Percentiles rank a stretch among this genome's conserved stretches.
These are phyloP conservation scores for Ophiostoma sp. DNA, from an alignment of 2,329 filamentous ascomycete species.

Conservation along the genomic window DNA sequence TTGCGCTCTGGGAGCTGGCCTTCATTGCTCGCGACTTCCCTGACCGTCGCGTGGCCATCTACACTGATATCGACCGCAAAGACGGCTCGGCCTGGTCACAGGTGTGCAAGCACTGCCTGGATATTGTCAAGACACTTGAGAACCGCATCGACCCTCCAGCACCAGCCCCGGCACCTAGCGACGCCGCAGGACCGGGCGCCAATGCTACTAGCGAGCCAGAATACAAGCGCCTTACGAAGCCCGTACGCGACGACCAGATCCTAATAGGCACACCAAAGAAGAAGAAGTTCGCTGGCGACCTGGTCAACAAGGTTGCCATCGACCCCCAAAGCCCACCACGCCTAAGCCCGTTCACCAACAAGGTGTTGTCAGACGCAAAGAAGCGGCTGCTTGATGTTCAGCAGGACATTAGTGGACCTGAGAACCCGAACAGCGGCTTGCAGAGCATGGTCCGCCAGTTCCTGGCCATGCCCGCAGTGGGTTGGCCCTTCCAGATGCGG, in stretches of 20 bases:
- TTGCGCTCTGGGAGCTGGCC: slow-evolving; percentile 86
- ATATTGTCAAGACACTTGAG: slow-evolving; percentile 62
- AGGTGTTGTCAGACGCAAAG: slow-evolving; percentile 43
- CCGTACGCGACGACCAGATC: slow-evolving; percentile 43
- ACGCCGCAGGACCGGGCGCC: slow-evolving; percentile 25
- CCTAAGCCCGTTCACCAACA: slow-evolving; percentile 48
- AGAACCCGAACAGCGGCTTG: slow-evolving; percentile 46
- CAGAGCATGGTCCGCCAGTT: slow-evolving; percentile 43
- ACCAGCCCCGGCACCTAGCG: slow-evolving; percentile 31
- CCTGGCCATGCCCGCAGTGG: slow-evolving; percentile 48
- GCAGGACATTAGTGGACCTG: slow-evolving; percentile 46
- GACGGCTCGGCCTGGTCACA: slow-evolving; percentile 79
- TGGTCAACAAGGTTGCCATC: slow-evolving; percentile 40
- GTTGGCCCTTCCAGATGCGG: slow-evolving; percentile 63
- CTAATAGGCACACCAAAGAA: slow-evolving; percentile 38
- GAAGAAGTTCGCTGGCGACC: slow-evolving; percentile 37
- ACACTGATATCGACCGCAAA: slow-evolving; percentile 77
- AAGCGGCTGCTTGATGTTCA: slow-evolving; percentile 50
- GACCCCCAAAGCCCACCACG: slow-evolving; percentile 47
- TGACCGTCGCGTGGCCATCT: slow-evolving; percentile 73
- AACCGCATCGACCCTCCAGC: slow-evolving; percentile 53
- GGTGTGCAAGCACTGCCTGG: slow-evolving; percentile 63
- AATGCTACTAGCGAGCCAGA: slow-evolving; percentile 21
- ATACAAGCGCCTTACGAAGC: slow-evolving; percentile 36
- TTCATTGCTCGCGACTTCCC: slow-evolving; percentile 71